Conservation (phyloP, 805 yeast genomes). For the Ogataea ganodermae region DNA sequence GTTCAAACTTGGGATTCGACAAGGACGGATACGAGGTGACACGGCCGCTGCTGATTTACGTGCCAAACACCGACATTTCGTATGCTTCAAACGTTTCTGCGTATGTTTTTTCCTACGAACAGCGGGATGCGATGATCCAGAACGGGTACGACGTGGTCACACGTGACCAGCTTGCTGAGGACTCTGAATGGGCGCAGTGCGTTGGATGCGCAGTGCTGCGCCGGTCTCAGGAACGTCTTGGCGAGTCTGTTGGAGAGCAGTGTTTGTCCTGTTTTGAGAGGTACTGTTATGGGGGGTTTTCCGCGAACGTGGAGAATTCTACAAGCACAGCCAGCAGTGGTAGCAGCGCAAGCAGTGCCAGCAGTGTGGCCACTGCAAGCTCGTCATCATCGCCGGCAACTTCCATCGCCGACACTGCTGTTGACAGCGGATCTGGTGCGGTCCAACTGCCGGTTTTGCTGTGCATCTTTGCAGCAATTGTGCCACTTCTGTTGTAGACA, state of each 20-base stretch:
- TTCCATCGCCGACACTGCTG: too few relatives aligned
- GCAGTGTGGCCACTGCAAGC: too few relatives aligned
- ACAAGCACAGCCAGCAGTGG: neutral
- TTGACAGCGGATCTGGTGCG: too few relatives aligned
- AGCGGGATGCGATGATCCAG: conserved; percentile 56
- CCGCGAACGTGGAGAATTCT: neutral
- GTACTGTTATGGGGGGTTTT: conserved; percentile 55
- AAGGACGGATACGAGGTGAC: conserved; percentile 33
- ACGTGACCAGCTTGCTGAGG: conserved; percentile 58
- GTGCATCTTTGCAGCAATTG: too few relatives aligned
- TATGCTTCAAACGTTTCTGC: conserved; percentile 65
- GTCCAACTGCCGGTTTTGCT: too few relatives aligned
- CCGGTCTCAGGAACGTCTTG: conserved; percentile 69
- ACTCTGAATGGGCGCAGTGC: conserved; percentile 68
- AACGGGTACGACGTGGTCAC: conserved; percentile 75
- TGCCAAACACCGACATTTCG: conserved; percentile 67
- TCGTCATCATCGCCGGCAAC: too few relatives aligned
- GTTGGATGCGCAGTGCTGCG: conserved; percentile 80
- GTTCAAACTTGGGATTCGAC: conserved; percentile 49
- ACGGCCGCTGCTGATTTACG: conserved; percentile 73
- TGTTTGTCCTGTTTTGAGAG: conserved; percentile 66
- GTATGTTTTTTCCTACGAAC: conserved; percentile 56
- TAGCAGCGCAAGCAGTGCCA: neutral
- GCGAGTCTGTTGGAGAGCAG: conserved; percentile 55
- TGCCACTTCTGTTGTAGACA: too few relatives aligned